phyloP scores from a whole-genome alignment of 2,329 filamentous ascomycete genomes.

The Ophiostoma pallidulum region DNA sequence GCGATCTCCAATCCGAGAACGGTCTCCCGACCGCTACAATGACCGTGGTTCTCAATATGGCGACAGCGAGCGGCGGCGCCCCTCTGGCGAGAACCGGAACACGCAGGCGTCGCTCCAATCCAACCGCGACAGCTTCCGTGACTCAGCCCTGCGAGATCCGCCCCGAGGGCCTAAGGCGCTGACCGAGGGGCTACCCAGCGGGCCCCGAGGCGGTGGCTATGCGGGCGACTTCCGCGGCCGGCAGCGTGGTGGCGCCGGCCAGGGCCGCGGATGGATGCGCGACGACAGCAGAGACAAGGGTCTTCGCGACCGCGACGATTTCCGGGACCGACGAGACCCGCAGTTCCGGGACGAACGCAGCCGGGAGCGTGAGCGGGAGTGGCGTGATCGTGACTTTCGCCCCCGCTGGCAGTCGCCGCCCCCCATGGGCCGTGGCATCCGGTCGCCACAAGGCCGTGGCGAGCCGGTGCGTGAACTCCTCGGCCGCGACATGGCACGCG shows the following conservation, averaged over 20 bases:
- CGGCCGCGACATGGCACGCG: slow-evolving; percentile 21
- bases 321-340: slow-evolving; percentile 43
- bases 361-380: slow-evolving; percentile 43
- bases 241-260: slow-evolving; percentile 46
- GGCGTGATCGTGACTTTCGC: slow-evolving; percentile 45
- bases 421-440: slow-evolving; percentile 37
- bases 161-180: slow-evolving; percentile 75
- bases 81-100: slow-evolving; percentile 47
- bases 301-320: slow-evolving; percentile 50
- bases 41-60: slow-evolving; percentile 45
- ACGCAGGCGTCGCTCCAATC: slow-evolving; percentile 52
- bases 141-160: slow-evolving; percentile 54
- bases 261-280: slow-evolving; percentile 49
- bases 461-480: slow-evolving; percentile 6
- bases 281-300: slow-evolving; percentile 53
- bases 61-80: slow-evolving; percentile 60
- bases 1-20: slow-evolving; percentile 52
- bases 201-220: slow-evolving; percentile 59
- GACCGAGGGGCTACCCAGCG: slow-evolving; percentile 58
- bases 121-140: slow-evolving; percentile 48
- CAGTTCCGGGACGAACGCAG: slow-evolving; percentile 45
- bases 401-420: slow-evolving; percentile 52
- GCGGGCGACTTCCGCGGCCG: slow-evolving; percentile 54
- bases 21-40: slow-evolving; percentile 57
- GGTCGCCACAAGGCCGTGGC: slow-evolving; percentile 43